These are phyloP conservation scores for Graphiopsis chlorocephala DNA, from an alignment of 2,329 filamentous ascomycete genomes.

Conservation along the genomic window DNA sequence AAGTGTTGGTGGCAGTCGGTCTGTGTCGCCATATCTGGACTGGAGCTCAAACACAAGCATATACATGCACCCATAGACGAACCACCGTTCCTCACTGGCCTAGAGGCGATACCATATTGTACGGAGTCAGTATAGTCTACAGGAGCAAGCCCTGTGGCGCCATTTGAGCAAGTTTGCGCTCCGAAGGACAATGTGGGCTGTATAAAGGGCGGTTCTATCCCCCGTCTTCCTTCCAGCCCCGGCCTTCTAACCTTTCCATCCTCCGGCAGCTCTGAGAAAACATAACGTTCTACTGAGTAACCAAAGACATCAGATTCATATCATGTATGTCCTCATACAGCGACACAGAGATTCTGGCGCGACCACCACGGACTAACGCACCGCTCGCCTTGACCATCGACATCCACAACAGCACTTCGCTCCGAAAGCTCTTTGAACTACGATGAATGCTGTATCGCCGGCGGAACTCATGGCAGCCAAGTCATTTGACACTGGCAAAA, in stretches of 20 bases:
- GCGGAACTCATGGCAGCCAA: background rate
- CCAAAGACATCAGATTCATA: background rate
- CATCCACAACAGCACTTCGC: background rate
- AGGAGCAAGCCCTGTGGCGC: constrained; percentile 1
- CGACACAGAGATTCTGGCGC: background rate
- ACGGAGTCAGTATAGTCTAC: background rate
- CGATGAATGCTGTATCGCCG: background rate
- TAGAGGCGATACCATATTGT: background rate
- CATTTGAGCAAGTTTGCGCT: constrained; percentile 5
- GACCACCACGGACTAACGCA: background rate
- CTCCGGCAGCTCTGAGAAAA: background rate
- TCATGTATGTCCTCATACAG: background rate
- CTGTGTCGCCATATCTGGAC: background rate
- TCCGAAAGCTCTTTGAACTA: background rate
- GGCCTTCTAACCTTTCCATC: background rate
- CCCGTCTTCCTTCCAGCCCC: background rate
- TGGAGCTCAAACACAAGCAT: background rate
- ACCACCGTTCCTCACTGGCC: background rate
- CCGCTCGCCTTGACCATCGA: background rate
- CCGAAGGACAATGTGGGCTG: background rate
- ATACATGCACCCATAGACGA: background rate
- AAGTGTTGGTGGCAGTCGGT: background rate
- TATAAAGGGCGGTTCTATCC: background rate
- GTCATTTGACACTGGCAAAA: background rate
- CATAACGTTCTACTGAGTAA: background rate